Base-by-base conservation (phyloP, 352 stramenopile genomes). In the Globisporangium echinulatum region DNA sequence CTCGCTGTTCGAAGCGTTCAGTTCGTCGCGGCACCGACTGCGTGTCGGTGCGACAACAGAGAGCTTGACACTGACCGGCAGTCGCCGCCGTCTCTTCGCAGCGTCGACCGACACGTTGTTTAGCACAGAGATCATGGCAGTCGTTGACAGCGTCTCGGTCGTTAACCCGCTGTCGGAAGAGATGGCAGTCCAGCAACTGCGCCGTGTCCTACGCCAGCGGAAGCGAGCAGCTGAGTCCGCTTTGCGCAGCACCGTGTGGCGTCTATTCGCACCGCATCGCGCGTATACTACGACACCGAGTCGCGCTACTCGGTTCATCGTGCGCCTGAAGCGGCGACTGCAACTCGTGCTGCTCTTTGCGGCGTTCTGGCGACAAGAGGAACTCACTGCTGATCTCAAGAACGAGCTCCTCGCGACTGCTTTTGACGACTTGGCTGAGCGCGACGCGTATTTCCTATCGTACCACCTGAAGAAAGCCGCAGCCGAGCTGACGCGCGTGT, bases 321-420 rank as follows among this genome's bases (percentile, higher is more conserved):
- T 38, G 25, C 47, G 54, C 11, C 7, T 62, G 9, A 56, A 46
- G 49, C 62, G 56, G 9, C 51, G 58, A 39, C 10, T 72, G 44
- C 54, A 68, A 11, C 19, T 66, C 7, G 8, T 78, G 33, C 33
- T 78, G 9, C 48, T 85, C 39, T 13, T 82, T 36, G 37, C 84
- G 8, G 70, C 74, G 7, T 85, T 87, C 58, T 87, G 77, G 77
- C 68, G 77, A 4, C 67, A 81, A 44, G 74, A 85, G 62, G 75
- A 85, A 25, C 67, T 85, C 8, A 66, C 62, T 7, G 56, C 60
- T 0, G 77, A 87, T 39, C 52, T 85, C 14, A 70, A 77, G 4
- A 79, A 82, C 48, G 58, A 67, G 5, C 42, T 71, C 5, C 70
- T 77, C 52, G 62, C 64, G 5, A 61, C 62, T 6, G 75, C 67